These are phyloP conservation scores for Penicillium sp. DNA, from an alignment of 2,329 filamentous ascomycete genomes.

Conservation along the genomic window DNA sequence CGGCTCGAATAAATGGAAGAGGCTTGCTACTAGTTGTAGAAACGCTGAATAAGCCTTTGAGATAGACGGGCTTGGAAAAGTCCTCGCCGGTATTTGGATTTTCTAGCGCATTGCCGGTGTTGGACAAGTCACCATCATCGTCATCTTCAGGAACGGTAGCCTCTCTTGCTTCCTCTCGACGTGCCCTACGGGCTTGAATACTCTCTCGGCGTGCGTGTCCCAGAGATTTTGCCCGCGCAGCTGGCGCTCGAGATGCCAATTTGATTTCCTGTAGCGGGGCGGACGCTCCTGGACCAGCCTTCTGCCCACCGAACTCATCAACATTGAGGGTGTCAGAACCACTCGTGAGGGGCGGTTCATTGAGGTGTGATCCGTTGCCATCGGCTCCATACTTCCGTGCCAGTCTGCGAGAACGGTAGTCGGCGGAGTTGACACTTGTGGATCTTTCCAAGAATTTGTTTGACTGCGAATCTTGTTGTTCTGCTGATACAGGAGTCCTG, in stretches of 20 bases:
- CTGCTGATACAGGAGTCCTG: slow-evolving; percentile 65
- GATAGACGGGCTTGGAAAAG: slow-evolving; percentile 80
- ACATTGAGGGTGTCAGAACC: slow-evolving; percentile 71
- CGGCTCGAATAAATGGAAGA: slow-evolving; percentile 75
- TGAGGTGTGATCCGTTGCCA: slow-evolving; percentile 47
- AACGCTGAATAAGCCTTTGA: slow-evolving; percentile 96
- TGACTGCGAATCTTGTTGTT: slow-evolving; percentile 49
- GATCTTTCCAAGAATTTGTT: slow-evolving; percentile 75
- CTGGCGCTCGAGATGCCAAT: slow-evolving; percentile 56
- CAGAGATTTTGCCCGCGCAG: slow-evolving; percentile 76
- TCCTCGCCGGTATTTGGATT: slow-evolving; percentile 61
- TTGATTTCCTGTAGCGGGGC: slow-evolving; percentile 48
- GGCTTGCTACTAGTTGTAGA: slow-evolving; percentile 94
- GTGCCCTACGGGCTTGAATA: slow-evolving; percentile 78
- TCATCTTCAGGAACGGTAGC: slow-evolving; percentile 88
- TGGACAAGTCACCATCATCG: slow-evolving; percentile 72
- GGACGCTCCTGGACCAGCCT: slow-evolving; percentile 46
- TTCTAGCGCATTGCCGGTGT: slow-evolving; percentile 49
- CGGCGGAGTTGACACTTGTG: slow-evolving; percentile 86
- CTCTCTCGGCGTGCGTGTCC: slow-evolving; percentile 87
- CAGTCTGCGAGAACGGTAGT: slow-evolving; percentile 64
- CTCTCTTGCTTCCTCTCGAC: slow-evolving; percentile 67
- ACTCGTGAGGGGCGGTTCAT: slow-evolving; percentile 69
- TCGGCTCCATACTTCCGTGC: slow-evolving; percentile 54
- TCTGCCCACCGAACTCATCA: slow-evolving; percentile 38